Evolutionary conservation across 257 asterid species (phyloP).

Genomic region (Solanum bulbocastanum): DNA sequence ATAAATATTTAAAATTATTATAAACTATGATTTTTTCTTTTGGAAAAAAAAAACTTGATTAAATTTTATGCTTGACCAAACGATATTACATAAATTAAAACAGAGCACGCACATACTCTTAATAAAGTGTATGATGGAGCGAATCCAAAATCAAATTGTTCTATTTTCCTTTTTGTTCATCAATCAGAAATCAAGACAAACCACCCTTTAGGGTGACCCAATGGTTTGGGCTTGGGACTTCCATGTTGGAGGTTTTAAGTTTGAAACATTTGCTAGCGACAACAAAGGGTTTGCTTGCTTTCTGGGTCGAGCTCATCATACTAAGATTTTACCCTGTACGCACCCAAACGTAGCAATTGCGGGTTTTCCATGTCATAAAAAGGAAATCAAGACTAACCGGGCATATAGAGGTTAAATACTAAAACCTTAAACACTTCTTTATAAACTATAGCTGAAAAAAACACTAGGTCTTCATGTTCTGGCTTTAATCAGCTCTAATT

Average conservation of each 20-base stretch:
- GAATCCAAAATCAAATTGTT: too few relatives aligned
- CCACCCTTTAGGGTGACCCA: not conserved
- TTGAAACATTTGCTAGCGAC: not conserved
- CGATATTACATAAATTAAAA: too few relatives aligned
- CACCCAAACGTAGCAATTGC: not conserved
- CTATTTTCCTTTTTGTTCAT: too few relatives aligned
- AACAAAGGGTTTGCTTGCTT: not conserved
- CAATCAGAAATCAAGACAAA: too few relatives aligned
- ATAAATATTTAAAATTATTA: too few relatives aligned
- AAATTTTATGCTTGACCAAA: too few relatives aligned
- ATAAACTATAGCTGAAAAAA: not conserved
- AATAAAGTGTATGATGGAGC: too few relatives aligned
- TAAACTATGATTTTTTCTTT: too few relatives aligned
- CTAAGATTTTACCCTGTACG: not conserved
- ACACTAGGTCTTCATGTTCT: not conserved
- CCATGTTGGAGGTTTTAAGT: not conserved
- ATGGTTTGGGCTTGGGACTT: not conserved
- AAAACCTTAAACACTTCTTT: too few relatives aligned
- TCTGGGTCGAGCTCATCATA: not conserved
- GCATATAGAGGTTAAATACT: not conserved
- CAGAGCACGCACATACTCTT: too few relatives aligned
- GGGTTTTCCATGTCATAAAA: not conserved
- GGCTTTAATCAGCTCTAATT: not conserved
- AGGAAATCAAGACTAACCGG: not conserved
- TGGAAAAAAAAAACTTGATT: too few relatives aligned